A percentile compares a stretch with the other conserved stretches of the same genome.
These are phyloP conservation scores for Coniferiporia sulphurascens DNA, from an alignment of 1,284 basidiomycete species.

Conservation along the genomic window DNA sequence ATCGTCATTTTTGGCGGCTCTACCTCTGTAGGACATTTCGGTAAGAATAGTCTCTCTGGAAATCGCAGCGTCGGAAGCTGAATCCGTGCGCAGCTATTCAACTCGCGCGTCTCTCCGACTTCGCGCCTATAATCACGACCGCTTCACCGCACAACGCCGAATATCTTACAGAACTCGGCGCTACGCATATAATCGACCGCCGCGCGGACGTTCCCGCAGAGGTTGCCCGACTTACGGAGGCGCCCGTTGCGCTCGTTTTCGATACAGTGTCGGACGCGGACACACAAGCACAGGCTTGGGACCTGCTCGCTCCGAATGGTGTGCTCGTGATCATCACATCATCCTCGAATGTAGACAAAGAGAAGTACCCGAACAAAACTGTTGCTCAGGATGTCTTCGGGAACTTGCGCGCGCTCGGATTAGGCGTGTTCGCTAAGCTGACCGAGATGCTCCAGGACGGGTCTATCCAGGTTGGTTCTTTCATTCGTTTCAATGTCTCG, in stretches of 20 bases:
- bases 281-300: conserved; percentile 18
- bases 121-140: conserved; percentile 49
- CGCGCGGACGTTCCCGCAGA: conserved; percentile 27
- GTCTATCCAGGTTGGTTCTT: conserved; percentile 5
- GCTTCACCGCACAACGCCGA: conserved; percentile 41
- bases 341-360: background rate
- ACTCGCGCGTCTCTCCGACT: conserved; percentile 47
- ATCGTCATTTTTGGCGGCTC: conserved; percentile 34
- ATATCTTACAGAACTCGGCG: conserved; percentile 46
- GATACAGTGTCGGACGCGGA: conserved; percentile 29
- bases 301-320: conserved; percentile 21
- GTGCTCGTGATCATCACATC: conserved; percentile 13
- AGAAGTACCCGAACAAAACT: conserved; percentile 5
- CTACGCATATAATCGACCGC: conserved; percentile 48
- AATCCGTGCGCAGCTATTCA: conserved; percentile 28
- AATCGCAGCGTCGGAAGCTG: background rate
- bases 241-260: conserved; percentile 34
- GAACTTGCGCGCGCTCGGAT: conserved; percentile 8
- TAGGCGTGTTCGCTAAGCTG: conserved; percentile 9
- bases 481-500: background rate
- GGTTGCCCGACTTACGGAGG: conserved; percentile 26
- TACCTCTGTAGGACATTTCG: conserved; percentile 35
- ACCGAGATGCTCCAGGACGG: conserved; percentile 3
- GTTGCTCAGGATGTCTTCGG: conserved; percentile 3
- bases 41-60: conserved; percentile 24